phyloP scores from a whole-genome alignment of 164 flowering plant species.

The Chloranthus sessilifolius region DNA sequence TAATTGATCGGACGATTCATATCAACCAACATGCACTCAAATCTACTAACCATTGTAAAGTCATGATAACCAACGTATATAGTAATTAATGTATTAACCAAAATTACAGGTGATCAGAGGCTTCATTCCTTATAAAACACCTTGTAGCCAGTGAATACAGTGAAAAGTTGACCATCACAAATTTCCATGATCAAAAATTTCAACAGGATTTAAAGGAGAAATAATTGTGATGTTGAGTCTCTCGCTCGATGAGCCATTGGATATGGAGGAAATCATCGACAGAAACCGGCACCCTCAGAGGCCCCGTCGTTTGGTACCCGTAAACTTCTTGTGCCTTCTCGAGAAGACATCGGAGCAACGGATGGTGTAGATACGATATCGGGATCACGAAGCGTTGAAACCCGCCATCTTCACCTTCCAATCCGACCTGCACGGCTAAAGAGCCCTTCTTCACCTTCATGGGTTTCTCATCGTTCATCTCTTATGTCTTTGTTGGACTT shows the following conservation, averaged over 20 bases:
- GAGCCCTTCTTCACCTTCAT: constrained; percentile 45
- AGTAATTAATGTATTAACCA: too few relatives aligned
- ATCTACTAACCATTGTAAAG: too few relatives aligned
- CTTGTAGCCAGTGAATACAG: too few relatives aligned
- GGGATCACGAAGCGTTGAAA: constrained; percentile 45
- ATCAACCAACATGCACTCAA: too few relatives aligned
- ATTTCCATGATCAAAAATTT: too few relatives aligned
- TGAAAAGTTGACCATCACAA: too few relatives aligned
- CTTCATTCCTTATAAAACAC: too few relatives aligned
- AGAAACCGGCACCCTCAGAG: constrained; percentile 48
- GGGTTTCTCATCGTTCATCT: constrained; percentile 23
- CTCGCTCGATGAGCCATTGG: constrained; percentile 47
- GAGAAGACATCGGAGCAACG: constrained; percentile 41
- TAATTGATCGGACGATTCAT: too few relatives aligned
- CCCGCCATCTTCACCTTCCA: constrained; percentile 30
- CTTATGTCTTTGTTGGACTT: not conserved
- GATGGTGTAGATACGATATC: constrained; percentile 48
- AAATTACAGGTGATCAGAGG: too few relatives aligned
- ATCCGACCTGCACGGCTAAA: constrained; percentile 35
- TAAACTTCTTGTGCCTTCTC: constrained; percentile 53
- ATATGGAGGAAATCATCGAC: constrained; percentile 54
- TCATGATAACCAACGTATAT: too few relatives aligned
- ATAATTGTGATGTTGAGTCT: constrained; percentile 13
- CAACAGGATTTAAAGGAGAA: constrained; percentile 22
- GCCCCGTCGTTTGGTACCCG: constrained; percentile 49